Base-by-base conservation (phyloP, 1,284 basidiomycete genomes). In the Thelephora terrestris region DNA sequence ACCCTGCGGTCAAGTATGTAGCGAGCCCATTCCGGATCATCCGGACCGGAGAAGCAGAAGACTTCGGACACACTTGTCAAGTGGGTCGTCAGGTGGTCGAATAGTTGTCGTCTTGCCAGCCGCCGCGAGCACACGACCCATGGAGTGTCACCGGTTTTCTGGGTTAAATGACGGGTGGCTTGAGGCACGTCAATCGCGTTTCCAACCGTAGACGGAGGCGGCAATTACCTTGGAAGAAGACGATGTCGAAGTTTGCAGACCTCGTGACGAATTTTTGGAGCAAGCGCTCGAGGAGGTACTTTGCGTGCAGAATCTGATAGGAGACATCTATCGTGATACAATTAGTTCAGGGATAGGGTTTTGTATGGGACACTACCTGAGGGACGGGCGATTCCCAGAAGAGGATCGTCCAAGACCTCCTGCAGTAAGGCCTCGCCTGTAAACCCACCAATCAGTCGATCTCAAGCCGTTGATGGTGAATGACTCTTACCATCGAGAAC, bases 301-400 rank as follows among this genome's bases (percentile, higher is more conserved):
- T 62, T 2, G 80, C 82, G 57, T 85, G 81, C 0, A 81, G 48
- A 36, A 79, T 69, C 57, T 85, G 82, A 50, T 82, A 81, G 27
- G 72, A 74, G 1, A 64, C 60, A 24, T 76, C 78, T 79, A 45
- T 36, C 48, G 34, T 47, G 7, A 27, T 43, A n/a, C 39, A 3
- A 12, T 23, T 10, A 24, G 10, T 7, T 32, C 23, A 36, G 6
- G 21, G 23, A 18, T 16, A 44, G 35, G 1, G 9, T 3, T 7
- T 32, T 21, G 2, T 12, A 5, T 40, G 3, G 17, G 9, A 17
- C 39, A 65, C 48, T 50, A 76, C 79, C 74, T 27, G 58, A 57
- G 17, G 54, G 47, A 14, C 65, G 66, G 6, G 70, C 81, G 21
- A 84, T 53, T 2, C 74, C 76, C 4, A 85, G 64, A 14, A 81